Conservation (phyloP, 2,329 filamentous ascomycete genomes). For the Gaeumannomyces sp. region DNA sequence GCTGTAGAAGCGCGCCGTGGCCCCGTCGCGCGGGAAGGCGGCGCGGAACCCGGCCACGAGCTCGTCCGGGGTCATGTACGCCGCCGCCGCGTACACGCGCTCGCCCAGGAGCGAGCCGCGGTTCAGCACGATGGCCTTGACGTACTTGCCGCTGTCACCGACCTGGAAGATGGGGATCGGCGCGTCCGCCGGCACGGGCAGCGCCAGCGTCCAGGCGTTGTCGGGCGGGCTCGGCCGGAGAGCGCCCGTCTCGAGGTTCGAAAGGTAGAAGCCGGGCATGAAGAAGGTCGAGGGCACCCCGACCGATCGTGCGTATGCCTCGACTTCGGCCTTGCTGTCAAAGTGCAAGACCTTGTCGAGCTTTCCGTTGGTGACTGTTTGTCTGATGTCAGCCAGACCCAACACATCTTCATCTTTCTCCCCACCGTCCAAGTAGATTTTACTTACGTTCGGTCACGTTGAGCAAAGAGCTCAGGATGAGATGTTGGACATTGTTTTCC, state of each 20-base stretch:
- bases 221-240: slow-evolving; percentile 22
- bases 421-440: not conserved
- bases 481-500: slow-evolving; percentile 14
- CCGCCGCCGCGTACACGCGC: slow-evolving; percentile 35
- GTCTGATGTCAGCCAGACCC: not conserved
- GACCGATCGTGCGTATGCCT: slow-evolving; percentile 43
- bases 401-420: not conserved
- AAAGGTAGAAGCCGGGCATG: slow-evolving; percentile 48
- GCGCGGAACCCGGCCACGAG: slow-evolving; percentile 34
- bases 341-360: slow-evolving; percentile 43
- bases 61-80: slow-evolving; percentile 33
- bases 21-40: slow-evolving; percentile 31
- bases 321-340: slow-evolving; percentile 50
- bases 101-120: slow-evolving; percentile 34
- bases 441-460: slow-evolving; percentile 33
- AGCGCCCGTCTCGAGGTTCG: slow-evolving; percentile 33
- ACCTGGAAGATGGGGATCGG: slow-evolving; percentile 29
- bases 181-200: slow-evolving; percentile 25
- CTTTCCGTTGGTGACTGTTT: slow-evolving; percentile 31
- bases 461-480: slow-evolving; percentile 32
- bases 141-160: slow-evolving; percentile 32
- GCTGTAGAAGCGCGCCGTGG: slow-evolving; percentile 20
- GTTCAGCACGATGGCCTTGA: slow-evolving; percentile 29
- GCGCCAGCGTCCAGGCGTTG: slow-evolving; percentile 26
- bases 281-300: slow-evolving; percentile 44